phyloP scores from a whole-genome alignment of 306 rosid species.

The Dalbergia cultrata region DNA sequence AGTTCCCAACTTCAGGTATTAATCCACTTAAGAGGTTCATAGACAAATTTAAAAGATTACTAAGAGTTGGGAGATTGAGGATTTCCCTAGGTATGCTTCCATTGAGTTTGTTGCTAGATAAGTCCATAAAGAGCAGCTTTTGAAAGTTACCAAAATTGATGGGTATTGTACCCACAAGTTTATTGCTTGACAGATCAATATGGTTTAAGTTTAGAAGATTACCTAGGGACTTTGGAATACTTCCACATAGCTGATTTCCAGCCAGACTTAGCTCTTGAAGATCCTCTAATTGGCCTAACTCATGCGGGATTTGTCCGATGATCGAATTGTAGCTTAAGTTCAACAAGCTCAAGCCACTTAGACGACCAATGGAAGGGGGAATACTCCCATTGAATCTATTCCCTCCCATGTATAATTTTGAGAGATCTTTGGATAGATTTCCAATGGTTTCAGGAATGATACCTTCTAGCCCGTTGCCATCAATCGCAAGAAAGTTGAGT shows the following conservation, averaged over 20 bases:
- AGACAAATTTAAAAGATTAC: slow-evolving; percentile 66
- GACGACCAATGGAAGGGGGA: slow-evolving; percentile 67
- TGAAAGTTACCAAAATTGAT: slow-evolving; percentile 59
- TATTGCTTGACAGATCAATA: slow-evolving; percentile 70
- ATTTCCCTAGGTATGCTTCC: slow-evolving; percentile 69
- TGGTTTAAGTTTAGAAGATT: slow-evolving; percentile 58
- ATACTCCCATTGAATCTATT: slow-evolving; percentile 69
- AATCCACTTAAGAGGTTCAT: slow-evolving; percentile 66
- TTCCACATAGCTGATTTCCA: slow-evolving; percentile 61
- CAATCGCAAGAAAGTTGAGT: slow-evolving; percentile 63
- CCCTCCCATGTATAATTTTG: slow-evolving; percentile 68
- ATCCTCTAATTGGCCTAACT: slow-evolving; percentile 63
- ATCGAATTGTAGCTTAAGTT: slow-evolving; percentile 66
- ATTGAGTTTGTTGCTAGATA: slow-evolving; percentile 69
- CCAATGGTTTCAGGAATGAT: slow-evolving; percentile 75
- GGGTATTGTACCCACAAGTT: slow-evolving; percentile 59
- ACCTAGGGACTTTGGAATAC: slow-evolving; percentile 70
- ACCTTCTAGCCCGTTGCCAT: slow-evolving; percentile 68
- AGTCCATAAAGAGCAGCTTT: slow-evolving; percentile 63
- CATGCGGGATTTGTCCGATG: slow-evolving; percentile 69
- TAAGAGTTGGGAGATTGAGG: slow-evolving; percentile 63
- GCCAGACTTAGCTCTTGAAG: slow-evolving; percentile 59
- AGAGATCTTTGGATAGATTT: slow-evolving; percentile 67
- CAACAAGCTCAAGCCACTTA: slow-evolving; percentile 65
- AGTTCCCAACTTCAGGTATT: slow-evolving; percentile 62